Evolutionary conservation across 768 basidiomycete species (phyloP), one percentile per base, ranked within the genome.

Genomic region (Coprinellus micaceus): DNA sequence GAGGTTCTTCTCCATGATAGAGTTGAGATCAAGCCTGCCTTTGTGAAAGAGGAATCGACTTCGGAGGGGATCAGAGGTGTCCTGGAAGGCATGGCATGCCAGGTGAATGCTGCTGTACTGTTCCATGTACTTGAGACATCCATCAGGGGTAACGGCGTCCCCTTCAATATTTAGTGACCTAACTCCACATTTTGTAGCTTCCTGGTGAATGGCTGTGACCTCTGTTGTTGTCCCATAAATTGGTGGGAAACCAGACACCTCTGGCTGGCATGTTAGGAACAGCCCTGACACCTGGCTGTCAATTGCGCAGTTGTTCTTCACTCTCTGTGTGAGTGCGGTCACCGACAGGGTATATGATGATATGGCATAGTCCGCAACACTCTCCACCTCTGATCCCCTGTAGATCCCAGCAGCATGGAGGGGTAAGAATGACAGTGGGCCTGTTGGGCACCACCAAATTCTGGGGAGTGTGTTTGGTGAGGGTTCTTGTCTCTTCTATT

Each of bases 21-120:
- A 12, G 28, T 41, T 0, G 63, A 19, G 55, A 61, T 51, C 60
- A 15, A 67, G 58, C 24, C 41, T 47, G 1, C 63, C 60, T 25
- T 64, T n/a, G 66, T 12, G 45, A 28, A 71, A 56, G 39, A 60
- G 48, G 19, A 68, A 64, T 3, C 61, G 66, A 47, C 64, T 68
- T 39, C 69, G 53, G 5, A 63, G 63, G 0, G 74, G 69, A 33
- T 61, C 43, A 6, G 26, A 3, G 9, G 54, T 0, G 46, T 76
- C 59, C 37, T 77, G 67, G 15, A 58, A 46, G 4, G 65, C 73
- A 6, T 73, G 71, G 49, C 74, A 75, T 2, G 74, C 70, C 9
- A 78, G 55, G 54, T 79, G 77, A 29, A 66, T 63, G 13, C 50
- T 41, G 21, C n/a, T 22, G 22, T 21, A 39, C 5, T 28, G 21